Evolutionary conservation across 2,329 filamentous ascomycete species (phyloP), one percentile per base, ranked within the genome.

Genomic region (Taxawa tesnikishii): DNA sequence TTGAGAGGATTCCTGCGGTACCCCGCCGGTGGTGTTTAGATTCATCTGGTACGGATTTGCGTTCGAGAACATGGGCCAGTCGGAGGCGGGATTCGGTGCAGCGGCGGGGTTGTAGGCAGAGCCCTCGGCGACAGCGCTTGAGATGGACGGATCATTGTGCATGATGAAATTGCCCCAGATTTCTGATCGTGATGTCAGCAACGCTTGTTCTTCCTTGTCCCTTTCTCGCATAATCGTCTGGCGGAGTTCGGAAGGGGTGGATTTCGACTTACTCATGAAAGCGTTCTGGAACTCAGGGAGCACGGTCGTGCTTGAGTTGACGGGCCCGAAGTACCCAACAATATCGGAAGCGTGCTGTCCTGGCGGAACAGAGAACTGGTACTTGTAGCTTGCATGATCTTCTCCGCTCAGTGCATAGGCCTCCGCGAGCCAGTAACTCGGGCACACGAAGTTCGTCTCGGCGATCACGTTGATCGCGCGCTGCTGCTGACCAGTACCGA

Each of bases 381-480:
- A 68, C 26, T 62, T 62, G 52, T 58, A 68, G 4, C 55, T 52
- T 17, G 54, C 38, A 3, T 51, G 48, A 10, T 34, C 43, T 10
- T 41, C 40, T 7, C 39, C 28, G 12, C 31, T 53, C n/a, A n/a
- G n/a, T n/a, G n/a, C n/a, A 37, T 59, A 73, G 3, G 65, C 66
- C 21, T 63, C 54, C 2, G 63, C 61, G 34, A 73, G 50, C 69
- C 68, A 73, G 47, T 73, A 72, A 0, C 63, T 60, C 0, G 69
- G 63, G 44, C 71, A 75, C 26, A 66, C 55, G 38, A 73, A 73
- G 2, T 65, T 66, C 1, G 60, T 54, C 47, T 75, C 70, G 27
- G 60, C 66, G 39, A 65, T 66, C 26, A 73, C 59, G 41, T 70
- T 67, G 37, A 58, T 51, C 6, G 59, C 65, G 15, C 63, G 59